Evolutionary conservation across 345 rosid species (phyloP), one percentile per base, ranked within the genome.

Genomic region (Gynandropsis gynandra): DNA sequence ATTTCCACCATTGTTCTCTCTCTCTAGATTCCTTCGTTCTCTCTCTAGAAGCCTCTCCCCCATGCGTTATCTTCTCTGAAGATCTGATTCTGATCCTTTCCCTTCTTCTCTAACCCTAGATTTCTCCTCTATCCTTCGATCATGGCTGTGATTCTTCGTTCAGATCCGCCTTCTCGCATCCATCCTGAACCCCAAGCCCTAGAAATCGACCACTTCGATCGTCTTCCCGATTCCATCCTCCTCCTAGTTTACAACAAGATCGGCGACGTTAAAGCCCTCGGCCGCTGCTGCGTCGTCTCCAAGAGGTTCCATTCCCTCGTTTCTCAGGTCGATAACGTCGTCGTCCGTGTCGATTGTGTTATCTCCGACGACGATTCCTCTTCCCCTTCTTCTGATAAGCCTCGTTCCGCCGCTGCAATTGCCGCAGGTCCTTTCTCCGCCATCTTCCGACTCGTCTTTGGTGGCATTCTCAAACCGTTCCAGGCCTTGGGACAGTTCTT

Each of bases 341-440:
- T 87, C 54, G 96, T 92, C 7, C 89, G 93, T 10, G 96, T 92
- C 15, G 98, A 92, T 50, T 92, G 98, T 27, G 95, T 87, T 37
- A 87, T 87, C 61, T 87, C 98, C 49, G 96, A 85, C 51, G 89
- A 90, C 47, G 93, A 84, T 16, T 63, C 57, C 1, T 54, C 76
- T 1, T 53, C 71, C 1, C 12, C 32, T 0, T 36, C 76, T 19
- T 61, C 74, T 10, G 82, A 73, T 35, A 82, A 82, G 49, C 73
- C 89, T 1, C 84, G 96, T 17, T 65, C 77, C 13, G 46, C 47
- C 12, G 31, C 67, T 18, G 52, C 74, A 5, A 19, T 60, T 4
- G 53, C 67, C 20, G 49, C 27, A 8, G 45, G 43, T 12, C 59
- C 73, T 9, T 56, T 82, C 61, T 67, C 76, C 1, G 66, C 73